Conservation (phyloP, 1,139 yeast species). For the Hansenula sp. region DNA sequence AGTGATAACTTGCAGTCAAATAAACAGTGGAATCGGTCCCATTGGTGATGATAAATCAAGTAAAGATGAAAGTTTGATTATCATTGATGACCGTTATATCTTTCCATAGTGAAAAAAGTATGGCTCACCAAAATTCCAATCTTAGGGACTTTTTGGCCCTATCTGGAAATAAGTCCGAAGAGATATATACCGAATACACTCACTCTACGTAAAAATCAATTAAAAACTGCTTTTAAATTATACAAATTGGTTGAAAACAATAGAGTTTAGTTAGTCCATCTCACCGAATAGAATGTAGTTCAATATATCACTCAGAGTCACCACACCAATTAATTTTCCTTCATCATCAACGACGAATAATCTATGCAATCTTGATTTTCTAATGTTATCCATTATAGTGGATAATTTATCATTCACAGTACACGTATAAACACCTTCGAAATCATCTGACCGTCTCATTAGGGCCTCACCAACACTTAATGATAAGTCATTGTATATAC, state of each 20-base stretch:
- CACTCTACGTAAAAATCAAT: too few relatives aligned
- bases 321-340: conserved; percentile 75
- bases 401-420: conserved; percentile 83
- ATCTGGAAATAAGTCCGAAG: too few relatives aligned
- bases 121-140: too few relatives aligned
- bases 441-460: conserved; percentile 91
- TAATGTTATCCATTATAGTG: conserved; percentile 88
- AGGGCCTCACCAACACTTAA: conserved; percentile 95
- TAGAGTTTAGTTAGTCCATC: background rate
- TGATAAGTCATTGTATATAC: conserved; percentile 86
- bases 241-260: too few relatives aligned
- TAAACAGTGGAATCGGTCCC: too few relatives aligned
- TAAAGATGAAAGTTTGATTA: too few relatives aligned
- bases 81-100: too few relatives aligned
- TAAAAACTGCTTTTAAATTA: too few relatives aligned
- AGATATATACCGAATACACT: too few relatives aligned
- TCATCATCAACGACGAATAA: conserved; percentile 85
- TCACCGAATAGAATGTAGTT: conserved; percentile 76
- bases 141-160: background rate
- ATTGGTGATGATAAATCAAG: too few relatives aligned
- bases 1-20: too few relatives aligned
- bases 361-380: conserved; percentile 88
- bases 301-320: conserved; percentile 88
- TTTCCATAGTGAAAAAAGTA: too few relatives aligned
- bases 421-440: conserved; percentile 97